Evolutionary conservation across 208 protist species (phyloP).

Genomic region (Angomonas deanei): DNA sequence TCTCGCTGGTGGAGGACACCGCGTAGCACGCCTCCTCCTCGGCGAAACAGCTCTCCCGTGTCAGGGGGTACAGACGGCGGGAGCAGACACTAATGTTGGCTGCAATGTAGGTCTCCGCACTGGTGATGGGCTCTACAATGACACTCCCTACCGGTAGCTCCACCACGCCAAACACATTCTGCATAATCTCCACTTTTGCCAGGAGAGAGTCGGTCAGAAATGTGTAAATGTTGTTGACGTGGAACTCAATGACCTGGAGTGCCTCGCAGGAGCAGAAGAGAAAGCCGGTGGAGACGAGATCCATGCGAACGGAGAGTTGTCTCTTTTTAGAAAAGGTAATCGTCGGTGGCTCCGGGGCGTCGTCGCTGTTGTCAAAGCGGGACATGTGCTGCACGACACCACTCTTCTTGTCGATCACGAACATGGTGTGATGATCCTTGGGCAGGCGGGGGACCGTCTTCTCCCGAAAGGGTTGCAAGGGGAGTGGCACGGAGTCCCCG

Average conservation of each 20-base stretch:
- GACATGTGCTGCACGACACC: conserved; percentile 66
- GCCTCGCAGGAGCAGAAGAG: conserved; percentile 68
- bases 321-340: conserved; percentile 45
- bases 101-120: conserved; percentile 62
- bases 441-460: conserved; percentile 25
- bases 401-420: conserved; percentile 56
- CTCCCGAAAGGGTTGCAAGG: conserved; percentile 24
- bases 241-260: conserved; percentile 65
- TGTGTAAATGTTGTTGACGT: conserved; percentile 53
- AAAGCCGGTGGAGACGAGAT: conserved; percentile 68
- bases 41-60: conserved; percentile 77
- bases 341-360: conserved; percentile 33
- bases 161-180: conserved; percentile 74
- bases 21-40: conserved; percentile 62
- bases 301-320: conserved; percentile 57
- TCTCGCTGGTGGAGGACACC: conserved; percentile 54
- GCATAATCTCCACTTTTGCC: conserved; percentile 53
- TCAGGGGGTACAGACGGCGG: conserved; percentile 73
- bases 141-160: conserved; percentile 32
- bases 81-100: conserved; percentile 72
- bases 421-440: conserved; percentile 63
- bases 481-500: conserved; percentile 1
- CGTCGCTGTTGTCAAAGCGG: conserved; percentile 32
- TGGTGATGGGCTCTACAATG: conserved; percentile 54
- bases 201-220: conserved; percentile 63